Evolutionary conservation across 2,329 filamentous ascomycete species (phyloP), one percentile per base, ranked within the genome.

Genomic region (Xylariaceae sp.): DNA sequence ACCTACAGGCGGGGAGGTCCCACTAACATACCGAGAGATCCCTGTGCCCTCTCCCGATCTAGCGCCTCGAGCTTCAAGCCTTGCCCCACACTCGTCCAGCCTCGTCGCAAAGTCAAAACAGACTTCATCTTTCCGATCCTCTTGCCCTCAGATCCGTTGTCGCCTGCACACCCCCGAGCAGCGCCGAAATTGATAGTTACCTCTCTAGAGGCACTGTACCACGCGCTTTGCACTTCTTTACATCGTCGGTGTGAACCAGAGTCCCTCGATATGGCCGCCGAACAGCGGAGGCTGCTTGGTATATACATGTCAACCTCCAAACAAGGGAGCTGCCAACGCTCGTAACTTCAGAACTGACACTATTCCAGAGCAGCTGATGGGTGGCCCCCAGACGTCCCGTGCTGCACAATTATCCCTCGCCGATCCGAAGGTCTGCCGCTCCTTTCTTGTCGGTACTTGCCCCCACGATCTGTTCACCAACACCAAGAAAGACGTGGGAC

Each of bases 401-500:
- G 84, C 86, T 61, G 82, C 89, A 38, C 89, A 96, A 71, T 82
- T 97, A 63, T 87, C 88, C 58, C 88, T 99, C 64, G 94, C 86
- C 54, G 94, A 97, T 71, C 81, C 89, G 48, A 97, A 96, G 74
- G 89, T 96, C 63, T 99, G 94, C 77, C 89, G 90, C 50, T 97
- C 92, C 16, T 97, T 93, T 71, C 82, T 99, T 45, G 91, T 84
- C 57, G 94, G 94, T 63, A 95, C 90, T 53, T 99, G 94, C 71
- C 94, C 94, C 1, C 93, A 97, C 78, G 94, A 99, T 69, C 90
- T 99, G 67, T 99, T 99, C 81, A 99, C 93, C 60, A 99, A 99
- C 75, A 99, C 94, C 42, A 97, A 97, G 76, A 92, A 97, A 79
- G 94, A 99, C 70, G 82, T 97, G 33, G 94, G 94, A 2, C 82